Evolutionary conservation across 805 yeast species (phyloP).

Genomic region (Metschnikowia anglica): DNA sequence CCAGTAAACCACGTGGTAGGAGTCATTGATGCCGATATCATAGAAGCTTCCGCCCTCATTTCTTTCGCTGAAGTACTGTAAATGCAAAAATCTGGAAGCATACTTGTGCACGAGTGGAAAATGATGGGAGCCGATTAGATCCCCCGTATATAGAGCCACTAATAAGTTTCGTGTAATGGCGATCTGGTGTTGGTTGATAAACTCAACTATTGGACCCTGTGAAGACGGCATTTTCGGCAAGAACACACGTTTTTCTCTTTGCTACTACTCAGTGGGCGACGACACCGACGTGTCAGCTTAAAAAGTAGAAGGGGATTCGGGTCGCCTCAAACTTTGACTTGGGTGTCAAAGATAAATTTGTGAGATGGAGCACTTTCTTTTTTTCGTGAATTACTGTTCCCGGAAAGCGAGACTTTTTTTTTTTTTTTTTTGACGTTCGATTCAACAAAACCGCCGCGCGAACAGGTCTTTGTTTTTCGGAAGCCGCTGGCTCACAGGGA

Average conservation of each 20-base stretch:
- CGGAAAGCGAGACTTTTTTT: conserved; percentile 13
- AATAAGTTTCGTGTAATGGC: conserved; percentile 32
- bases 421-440: conserved; percentile 9
- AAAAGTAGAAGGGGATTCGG: background rate
- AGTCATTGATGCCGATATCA: conserved; percentile 57
- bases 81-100: conserved; percentile 37
- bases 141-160: conserved; percentile 26
- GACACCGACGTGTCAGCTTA: conserved; percentile 6
- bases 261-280: conserved; percentile 5
- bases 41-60: conserved; percentile 31
- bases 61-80: conserved; percentile 28
- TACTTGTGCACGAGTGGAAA: conserved; percentile 22
- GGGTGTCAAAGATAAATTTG: background rate
- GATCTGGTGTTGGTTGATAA: conserved; percentile 39
- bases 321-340: conserved; percentile 8
- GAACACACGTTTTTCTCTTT: no score
- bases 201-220: conserved; percentile 13
- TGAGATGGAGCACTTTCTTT: conserved; percentile 2
- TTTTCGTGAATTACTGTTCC: conserved; percentile 10
- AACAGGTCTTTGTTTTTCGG: background rate
- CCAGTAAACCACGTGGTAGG: conserved; percentile 52
- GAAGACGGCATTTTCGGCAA: conserved; percentile 10
- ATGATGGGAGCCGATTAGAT: conserved; percentile 19
- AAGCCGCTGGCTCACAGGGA: no score
- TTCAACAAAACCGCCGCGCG: conserved; percentile 9